phyloP scores from a whole-genome alignment of 164 flowering plant genomes.

The Paratinospora sagittata region DNA sequence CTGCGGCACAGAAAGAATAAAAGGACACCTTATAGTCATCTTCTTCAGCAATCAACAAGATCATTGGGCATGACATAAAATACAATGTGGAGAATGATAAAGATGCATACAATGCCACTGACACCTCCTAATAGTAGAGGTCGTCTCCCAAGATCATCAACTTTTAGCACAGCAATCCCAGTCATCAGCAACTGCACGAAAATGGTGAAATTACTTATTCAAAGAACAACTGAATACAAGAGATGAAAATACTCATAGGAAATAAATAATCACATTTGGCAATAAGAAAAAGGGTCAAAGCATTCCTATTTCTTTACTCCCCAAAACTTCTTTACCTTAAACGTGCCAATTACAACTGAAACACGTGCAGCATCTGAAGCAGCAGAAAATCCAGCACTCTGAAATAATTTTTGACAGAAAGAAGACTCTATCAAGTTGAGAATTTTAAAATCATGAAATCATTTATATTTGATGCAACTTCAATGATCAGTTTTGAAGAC shows the following conservation, averaged over 20 bases:
- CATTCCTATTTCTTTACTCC: not conserved
- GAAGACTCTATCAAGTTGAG: not conserved
- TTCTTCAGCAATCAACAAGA: not conserved
- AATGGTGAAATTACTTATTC: slow-evolving; percentile 7
- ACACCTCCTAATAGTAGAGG: slow-evolving; percentile 90
- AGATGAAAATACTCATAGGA: not conserved
- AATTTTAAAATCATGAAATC: not conserved
- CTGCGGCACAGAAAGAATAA: slow-evolving; percentile 29
- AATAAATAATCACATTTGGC: not conserved
- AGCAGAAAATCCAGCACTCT: slow-evolving; percentile 93
- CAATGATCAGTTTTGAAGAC: not conserved
- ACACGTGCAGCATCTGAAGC: slow-evolving; percentile 91
- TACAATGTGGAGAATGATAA: not conserved
- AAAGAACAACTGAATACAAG: not conserved
- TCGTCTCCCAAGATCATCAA: slow-evolving; percentile 86
- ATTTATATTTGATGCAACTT: not conserved
- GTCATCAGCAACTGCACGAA: slow-evolving; percentile 78
- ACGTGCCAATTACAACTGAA: slow-evolving; percentile 75
- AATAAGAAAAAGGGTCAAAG: not conserved
- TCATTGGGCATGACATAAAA: not conserved
- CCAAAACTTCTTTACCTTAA: slow-evolving; percentile 49
- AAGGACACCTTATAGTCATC: not conserved
- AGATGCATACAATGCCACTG: slow-evolving; percentile 63
- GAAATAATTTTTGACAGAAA: not conserved
- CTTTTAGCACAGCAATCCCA: slow-evolving; percentile 78